Base-by-base conservation (phyloP, 2,329 filamentous ascomycete genomes). In the Monilinia fructicola region DNA sequence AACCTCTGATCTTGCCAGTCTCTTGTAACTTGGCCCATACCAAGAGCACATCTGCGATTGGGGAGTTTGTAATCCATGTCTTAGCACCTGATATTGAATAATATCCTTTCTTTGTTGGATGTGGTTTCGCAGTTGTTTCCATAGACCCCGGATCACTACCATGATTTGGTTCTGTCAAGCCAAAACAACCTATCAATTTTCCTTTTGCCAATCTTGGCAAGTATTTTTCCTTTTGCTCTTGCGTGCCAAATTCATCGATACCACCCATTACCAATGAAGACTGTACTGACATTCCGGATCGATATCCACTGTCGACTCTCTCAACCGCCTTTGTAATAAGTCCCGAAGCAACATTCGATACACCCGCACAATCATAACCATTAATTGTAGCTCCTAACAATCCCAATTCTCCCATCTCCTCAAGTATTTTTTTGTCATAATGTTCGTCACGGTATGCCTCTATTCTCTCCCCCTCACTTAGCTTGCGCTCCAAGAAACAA, bases 41-140 rank as follows among this genome's bases (percentile, higher is more conserved):
- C 70, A 97, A 80, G 63, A 96, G 79, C 2, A 96, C 84, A 73
- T 96, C 92, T 1, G 92, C 87, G 73, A 97, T 96, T 4, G 93
- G 93, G 10, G 91, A 94, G 79, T 97, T 97, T 18, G 93, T 97
- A 77, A 97, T 97, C 93, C 93, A 97, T 0, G 93, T 97, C 83
- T 97, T 97, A 60, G 90, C 81, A 1, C 93, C 93, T 55, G 88
- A 92, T 46, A 97, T 80, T 54, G 88, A 85, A 73, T 89, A 90
- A 77, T 92, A 92, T 1, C 92, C 93, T 75, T 91, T 89, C 81
- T 93, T 93, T 10, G 86, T 88, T 7, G 92, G 91, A 76, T 97
- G 92, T 59, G 89, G 88, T 76, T 88, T 92, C n/a, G 93, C 93
- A 12, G 85, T 84, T 7, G 90, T 92, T 82, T 97, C 93, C 92